Evolutionary conservation across 495 filamentous ascomycete genomes (phyloP).

Genomic region (Talaromyces trachyspermus): DNA sequence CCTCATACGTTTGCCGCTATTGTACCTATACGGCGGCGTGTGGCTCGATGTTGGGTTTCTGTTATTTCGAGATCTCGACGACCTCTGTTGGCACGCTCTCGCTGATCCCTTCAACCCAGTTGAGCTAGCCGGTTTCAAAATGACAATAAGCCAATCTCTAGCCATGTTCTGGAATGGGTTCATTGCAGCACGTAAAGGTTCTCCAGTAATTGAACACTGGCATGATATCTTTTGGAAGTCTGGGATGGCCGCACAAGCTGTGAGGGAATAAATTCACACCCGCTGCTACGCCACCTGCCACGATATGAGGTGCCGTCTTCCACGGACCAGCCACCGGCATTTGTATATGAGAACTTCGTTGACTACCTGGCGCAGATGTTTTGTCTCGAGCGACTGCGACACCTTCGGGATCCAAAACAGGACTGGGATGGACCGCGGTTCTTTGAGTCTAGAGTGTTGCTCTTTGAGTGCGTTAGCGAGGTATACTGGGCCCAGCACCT

Average conservation of each 20-base stretch:
- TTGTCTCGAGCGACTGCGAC: constrained; percentile 1
- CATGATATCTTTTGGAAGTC: neutral
- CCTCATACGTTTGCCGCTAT: constrained; percentile 14
- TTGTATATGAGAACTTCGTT: neutral
- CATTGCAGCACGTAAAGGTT: neutral
- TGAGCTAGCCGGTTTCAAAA: constrained; percentile 7
- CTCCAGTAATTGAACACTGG: neutral
- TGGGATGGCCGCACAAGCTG: constrained; percentile 1
- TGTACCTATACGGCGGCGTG: constrained; percentile 18
- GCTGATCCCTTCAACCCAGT: constrained; percentile 11
- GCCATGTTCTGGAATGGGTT: neutral
- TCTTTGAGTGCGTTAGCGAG: constrained; percentile 1
- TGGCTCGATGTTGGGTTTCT: constrained; percentile 18
- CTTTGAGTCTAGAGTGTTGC: neutral
- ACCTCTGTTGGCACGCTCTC: constrained; percentile 15
- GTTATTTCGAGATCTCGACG: constrained; percentile 14
- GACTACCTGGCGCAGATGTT: constrained; percentile 1
- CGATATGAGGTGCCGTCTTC: neutral
- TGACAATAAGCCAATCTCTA: neutral
- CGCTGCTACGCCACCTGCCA: constrained; percentile 1
- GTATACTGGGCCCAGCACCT: constrained; percentile 2
- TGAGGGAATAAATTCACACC: neutral
- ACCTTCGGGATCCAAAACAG: neutral
- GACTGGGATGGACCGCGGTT: neutral
- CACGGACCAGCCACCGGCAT: neutral